A percentile compares a stretch with the other conserved stretches of the same genome.
Evolutionary conservation across 2,329 filamentous ascomycete species (phyloP).

Genomic region (Ophiocordyceps sinensis): DNA sequence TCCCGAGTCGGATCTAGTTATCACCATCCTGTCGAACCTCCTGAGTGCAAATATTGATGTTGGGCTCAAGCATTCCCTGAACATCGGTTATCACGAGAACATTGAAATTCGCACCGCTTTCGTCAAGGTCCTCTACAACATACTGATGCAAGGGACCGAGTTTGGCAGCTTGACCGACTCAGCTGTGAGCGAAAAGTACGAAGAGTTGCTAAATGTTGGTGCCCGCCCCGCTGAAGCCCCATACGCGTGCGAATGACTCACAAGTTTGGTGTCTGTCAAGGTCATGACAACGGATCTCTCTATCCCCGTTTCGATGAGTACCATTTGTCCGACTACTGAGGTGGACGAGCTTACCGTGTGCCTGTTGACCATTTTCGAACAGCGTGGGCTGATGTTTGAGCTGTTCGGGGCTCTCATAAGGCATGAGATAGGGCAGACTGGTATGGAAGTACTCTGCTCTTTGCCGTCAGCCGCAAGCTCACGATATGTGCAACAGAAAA

Average conservation of each 20-base stretch:
- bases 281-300: slow-evolving; percentile 48
- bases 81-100: slow-evolving; percentile 58
- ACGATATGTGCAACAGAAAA: slow-evolving; percentile 31
- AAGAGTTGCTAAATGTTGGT: slow-evolving; percentile 41
- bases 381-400: slow-evolving; percentile 46
- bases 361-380: slow-evolving; percentile 55
- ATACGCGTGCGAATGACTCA: not conserved
- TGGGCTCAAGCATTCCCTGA: slow-evolving; percentile 53
- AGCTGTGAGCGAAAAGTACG: slow-evolving; percentile 54
- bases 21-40: slow-evolving; percentile 53
- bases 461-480: not conserved
- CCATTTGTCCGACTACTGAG: slow-evolving; percentile 51
- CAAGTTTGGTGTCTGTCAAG: slow-evolving; percentile 14
- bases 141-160: slow-evolving; percentile 56
- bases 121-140: slow-evolving; percentile 56
- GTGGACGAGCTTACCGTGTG: slow-evolving; percentile 56
- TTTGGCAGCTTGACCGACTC: slow-evolving; percentile 55
- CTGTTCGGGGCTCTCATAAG: slow-evolving; percentile 53
- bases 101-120: slow-evolving; percentile 56
- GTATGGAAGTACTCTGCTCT: slow-evolving; percentile 14
- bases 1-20: slow-evolving; percentile 47
- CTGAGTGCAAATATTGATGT: slow-evolving; percentile 59
- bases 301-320: slow-evolving; percentile 47
- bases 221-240: not conserved
- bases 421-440: slow-evolving; percentile 53